Base-by-base conservation (phyloP, 1,284 basidiomycete species). In the Stereum hirsutum region DNA sequence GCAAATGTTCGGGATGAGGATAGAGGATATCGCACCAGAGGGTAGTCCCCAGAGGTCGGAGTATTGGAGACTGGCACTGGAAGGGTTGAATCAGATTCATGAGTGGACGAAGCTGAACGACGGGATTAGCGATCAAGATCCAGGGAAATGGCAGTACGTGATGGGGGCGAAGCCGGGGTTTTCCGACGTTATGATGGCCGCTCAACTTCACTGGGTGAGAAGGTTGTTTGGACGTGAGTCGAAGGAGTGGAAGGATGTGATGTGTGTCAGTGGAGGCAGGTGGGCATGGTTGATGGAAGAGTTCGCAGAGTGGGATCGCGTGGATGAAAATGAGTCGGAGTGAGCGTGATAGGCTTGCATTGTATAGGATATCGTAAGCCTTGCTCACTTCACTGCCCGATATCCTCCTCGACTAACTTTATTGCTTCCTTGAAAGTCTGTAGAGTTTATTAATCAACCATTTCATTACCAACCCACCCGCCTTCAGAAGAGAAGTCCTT, bases 221-320 rank as follows among this genome's bases (percentile, higher is more conserved):
- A 45, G 49, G 14, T 38, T 60, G 5, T 49, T 57, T 28, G 65
- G 62, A 0, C 57, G 61, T 39, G 62, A 65, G 2, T 63, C 58
- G 30, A 40, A 55, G 41, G 59, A 66, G 45, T 72, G 70, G 69
- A 54, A 54, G 46, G 57, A 58, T n/a, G 40, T 71, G 2, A 27
- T 39, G 25, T 46, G 32, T 2, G 65, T 61, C 61, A 52, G 66
- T 49, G 58, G 54, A 12, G 70, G 68, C 0, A 51, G 63, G 14
- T 72, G 69, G 68, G 59, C 35, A 8, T 52, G 44, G 36, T 54
- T 65, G 4, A 34, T 63, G 30, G 57, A 57, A 15, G 51, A 52
- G 21, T 58, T 68, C 39, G 56, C 6, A 5, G 26, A 42, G 17
- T 42, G 41, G 41, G 24, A 35, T 12, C 17, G 21, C n/a, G 41